Conservation (phyloP, 2,329 filamentous ascomycete species). For the Venturia asperata region DNA sequence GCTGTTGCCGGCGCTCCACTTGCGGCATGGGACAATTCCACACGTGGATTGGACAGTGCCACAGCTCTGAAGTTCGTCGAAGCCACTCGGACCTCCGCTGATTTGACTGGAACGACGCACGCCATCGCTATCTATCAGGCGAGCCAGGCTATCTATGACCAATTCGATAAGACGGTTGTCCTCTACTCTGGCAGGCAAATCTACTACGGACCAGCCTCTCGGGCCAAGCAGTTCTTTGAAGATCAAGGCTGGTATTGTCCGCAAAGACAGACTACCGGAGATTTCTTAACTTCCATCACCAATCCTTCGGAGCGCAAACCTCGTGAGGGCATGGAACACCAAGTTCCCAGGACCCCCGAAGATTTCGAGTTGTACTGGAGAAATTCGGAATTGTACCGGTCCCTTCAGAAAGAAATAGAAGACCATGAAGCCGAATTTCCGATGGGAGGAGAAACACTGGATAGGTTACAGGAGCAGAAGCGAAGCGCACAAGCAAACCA, state of each 20-base stretch:
- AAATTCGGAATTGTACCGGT: conserved; percentile 40
- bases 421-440: conserved; percentile 44
- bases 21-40: conserved; percentile 41
- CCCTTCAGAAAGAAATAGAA: conserved; percentile 44
- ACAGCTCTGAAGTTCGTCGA: conserved; percentile 54
- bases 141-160: conserved; percentile 47
- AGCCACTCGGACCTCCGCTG: conserved; percentile 44
- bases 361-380: conserved; percentile 55
- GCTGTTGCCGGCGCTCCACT: conserved; percentile 35
- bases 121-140: conserved; percentile 54
- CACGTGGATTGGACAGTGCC: conserved; percentile 48
- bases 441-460: conserved; percentile 36
- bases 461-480: conserved; percentile 43
- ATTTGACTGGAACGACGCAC: conserved; percentile 44
- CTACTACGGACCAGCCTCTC: conserved; percentile 58
- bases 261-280: conserved; percentile 57
- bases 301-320: conserved; percentile 54
- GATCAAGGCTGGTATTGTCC: conserved; percentile 63
- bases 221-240: conserved; percentile 60
- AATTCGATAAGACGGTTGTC: conserved; percentile 69
- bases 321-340: conserved; percentile 51
- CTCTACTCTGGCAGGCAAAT: conserved; percentile 68
- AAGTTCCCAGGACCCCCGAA: conserved; percentile 60
- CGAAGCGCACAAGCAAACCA: conserved; percentile 52
- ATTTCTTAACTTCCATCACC: conserved; percentile 64